Conservation (phyloP, 345 rosid genomes). For the Iberis pinnata region DNA sequence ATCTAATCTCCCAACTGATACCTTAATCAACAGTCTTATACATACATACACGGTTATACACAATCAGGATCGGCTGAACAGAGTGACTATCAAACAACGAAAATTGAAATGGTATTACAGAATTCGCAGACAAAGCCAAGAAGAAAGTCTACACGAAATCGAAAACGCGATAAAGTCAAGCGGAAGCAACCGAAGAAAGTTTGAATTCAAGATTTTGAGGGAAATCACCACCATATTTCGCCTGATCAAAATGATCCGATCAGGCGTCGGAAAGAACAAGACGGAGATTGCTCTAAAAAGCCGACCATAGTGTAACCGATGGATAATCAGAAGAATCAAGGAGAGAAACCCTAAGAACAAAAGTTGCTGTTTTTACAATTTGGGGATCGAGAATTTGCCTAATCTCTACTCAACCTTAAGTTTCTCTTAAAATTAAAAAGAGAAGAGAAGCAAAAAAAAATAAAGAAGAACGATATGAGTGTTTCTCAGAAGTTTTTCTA, state of each 20-base stretch:
- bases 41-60: conserved; percentile 18
- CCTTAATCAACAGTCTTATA: conserved; percentile 22
- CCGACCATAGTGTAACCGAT: conserved; percentile 9
- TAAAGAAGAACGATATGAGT: neutral
- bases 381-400: conserved; percentile 34
- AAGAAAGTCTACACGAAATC: conserved; percentile 30
- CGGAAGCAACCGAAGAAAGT: conserved; percentile 17
- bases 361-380: neutral
- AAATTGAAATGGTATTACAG: conserved; percentile 28
- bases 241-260: conserved; percentile 23
- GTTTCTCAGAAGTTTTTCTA: conserved; percentile 14
- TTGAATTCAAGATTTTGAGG: conserved; percentile 9
- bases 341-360: conserved; percentile 20
- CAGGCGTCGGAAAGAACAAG: conserved; percentile 24
- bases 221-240: conserved; percentile 37
- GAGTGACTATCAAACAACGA: neutral
- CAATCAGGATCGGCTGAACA: conserved; percentile 13
- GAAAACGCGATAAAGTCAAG: conserved; percentile 13
- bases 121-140: conserved; percentile 29
- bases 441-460: conserved; percentile 11
- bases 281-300: conserved; percentile 2
- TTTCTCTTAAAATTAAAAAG: conserved; percentile 33
- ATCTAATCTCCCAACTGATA: conserved; percentile 18
- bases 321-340: neutral
- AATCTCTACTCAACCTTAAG: conserved; percentile 34